phyloP scores from a whole-genome alignment of 306 rosid species.

The Ormosia emarginata region DNA sequence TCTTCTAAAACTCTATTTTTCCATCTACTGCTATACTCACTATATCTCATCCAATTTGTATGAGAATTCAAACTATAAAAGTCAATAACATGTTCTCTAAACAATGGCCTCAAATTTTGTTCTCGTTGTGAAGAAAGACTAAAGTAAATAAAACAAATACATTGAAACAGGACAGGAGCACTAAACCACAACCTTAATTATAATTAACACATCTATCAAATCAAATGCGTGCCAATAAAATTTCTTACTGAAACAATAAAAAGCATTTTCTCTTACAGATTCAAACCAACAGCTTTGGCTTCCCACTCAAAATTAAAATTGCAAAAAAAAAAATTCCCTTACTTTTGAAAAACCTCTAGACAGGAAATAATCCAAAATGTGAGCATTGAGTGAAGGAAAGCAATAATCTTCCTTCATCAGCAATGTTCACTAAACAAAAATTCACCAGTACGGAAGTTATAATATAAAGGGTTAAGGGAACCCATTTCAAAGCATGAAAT shows the following conservation, averaged over 20 bases:
- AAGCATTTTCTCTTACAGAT: not conserved
- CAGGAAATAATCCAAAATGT: not conserved
- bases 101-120: not conserved
- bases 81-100: not conserved
- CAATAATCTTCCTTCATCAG: not conserved
- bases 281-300: not conserved
- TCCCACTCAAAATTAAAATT: not conserved
- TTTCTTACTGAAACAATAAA: not conserved
- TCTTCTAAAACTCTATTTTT: no score
- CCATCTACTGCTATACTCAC: no score
- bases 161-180: not conserved
- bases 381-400: not conserved
- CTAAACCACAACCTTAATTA: not conserved
- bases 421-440: not conserved
- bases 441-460: not conserved
- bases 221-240: not conserved
- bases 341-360: not conserved
- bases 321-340: not conserved
- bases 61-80: no score
- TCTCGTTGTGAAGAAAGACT: not conserved
- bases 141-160: not conserved
- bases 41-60: no score
- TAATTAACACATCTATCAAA: not conserved
- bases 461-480: not conserved
- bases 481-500: slow-evolving; percentile 9